These are phyloP conservation scores for Camelina neglecta DNA, from an alignment of 345 rosid species.

Conservation along the genomic window DNA sequence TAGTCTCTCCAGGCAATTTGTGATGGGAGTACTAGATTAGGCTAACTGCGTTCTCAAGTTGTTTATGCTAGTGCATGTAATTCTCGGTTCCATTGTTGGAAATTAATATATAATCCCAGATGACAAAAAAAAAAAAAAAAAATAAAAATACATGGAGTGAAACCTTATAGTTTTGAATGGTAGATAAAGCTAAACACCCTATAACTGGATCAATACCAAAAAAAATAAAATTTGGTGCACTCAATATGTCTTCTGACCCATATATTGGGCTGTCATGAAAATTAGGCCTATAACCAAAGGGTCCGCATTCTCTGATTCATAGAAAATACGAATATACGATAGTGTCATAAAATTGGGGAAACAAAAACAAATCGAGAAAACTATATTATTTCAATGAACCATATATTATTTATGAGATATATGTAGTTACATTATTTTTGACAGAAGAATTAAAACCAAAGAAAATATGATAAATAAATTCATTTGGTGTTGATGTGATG, in stretches of 20 bases:
- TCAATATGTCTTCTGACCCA: neutral
- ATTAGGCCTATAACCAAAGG: neutral
- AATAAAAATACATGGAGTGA: no score
- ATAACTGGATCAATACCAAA: no score
- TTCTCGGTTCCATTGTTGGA: no score
- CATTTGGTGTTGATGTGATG: neutral
- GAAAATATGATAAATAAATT: neutral
- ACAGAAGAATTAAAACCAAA: neutral
- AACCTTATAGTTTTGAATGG: no score
- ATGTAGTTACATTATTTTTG: constrained; percentile 7
- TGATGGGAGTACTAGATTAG: no score
- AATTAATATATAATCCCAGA: no score
- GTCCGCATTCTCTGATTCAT: neutral
- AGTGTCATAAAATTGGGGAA: neutral
- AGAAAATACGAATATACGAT: neutral
- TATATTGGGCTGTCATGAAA: neutral
- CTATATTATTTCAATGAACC: neutral
- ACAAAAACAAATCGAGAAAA: neutral
- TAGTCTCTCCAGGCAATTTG: no score
- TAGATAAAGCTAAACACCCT: no score
- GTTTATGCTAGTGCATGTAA: no score
- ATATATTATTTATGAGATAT: neutral
- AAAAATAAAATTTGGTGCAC: neutral
- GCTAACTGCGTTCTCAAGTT: no score
- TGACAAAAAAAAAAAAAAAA: no score